A percentile compares a stretch with the other conserved stretches of the same genome.
Conservation (phyloP, 305 asterid species). For the Lippia alba region DNA sequence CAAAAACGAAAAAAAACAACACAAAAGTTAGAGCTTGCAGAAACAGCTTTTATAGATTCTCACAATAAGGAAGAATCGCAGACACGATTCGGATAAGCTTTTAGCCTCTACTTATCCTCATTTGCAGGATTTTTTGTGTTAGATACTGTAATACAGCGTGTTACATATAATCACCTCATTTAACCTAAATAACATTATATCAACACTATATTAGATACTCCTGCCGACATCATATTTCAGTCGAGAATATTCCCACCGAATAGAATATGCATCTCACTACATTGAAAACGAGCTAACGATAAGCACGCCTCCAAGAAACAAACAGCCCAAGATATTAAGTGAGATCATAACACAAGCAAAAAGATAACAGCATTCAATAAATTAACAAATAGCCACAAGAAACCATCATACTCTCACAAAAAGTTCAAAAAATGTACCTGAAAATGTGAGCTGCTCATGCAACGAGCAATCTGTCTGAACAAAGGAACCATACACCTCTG, state of each 20-base stretch:
- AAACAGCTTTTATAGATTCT: no score
- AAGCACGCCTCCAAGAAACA: not conserved
- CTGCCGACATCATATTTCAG: not conserved
- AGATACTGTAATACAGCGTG: not conserved
- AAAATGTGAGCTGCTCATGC: slow-evolving; percentile 75
- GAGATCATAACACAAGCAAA: not conserved
- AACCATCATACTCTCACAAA: not conserved
- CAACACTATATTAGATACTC: not conserved
- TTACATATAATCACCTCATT: not conserved
- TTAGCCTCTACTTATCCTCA: no score
- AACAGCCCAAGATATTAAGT: not conserved
- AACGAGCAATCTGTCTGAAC: slow-evolving; percentile 65
- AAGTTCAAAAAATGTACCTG: slow-evolving; percentile 47
- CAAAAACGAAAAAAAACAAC: not conserved
- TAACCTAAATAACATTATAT: not conserved
- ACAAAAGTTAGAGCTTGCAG: not conserved
- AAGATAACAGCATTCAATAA: not conserved
- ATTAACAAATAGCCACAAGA: not conserved
- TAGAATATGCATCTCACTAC: not conserved
- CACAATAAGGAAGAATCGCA: no score
- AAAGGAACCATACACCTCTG: slow-evolving; percentile 77
- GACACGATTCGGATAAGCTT: no score
- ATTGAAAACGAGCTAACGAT: not conserved
- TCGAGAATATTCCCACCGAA: not conserved
- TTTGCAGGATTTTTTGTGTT: no score